phyloP scores from a whole-genome alignment of 2,329 filamentous ascomycete species.

The Trichophaea hybrida region DNA sequence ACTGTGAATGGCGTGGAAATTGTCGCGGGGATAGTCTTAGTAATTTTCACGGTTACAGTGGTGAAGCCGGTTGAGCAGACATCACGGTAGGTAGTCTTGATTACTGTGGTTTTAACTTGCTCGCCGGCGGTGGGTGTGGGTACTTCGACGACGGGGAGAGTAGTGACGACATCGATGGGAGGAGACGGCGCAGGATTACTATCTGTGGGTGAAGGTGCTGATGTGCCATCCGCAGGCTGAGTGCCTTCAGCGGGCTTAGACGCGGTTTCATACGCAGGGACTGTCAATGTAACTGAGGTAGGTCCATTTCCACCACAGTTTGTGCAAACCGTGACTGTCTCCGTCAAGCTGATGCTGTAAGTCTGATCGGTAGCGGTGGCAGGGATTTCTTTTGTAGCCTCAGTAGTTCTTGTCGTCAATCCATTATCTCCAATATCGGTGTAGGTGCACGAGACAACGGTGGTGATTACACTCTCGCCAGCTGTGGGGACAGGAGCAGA shows the following conservation, averaged over 20 bases:
- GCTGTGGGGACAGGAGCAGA: neutral
- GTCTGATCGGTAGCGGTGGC: neutral
- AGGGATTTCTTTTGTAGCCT: conserved; percentile 3
- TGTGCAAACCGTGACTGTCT: neutral
- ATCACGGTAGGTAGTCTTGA: conserved; percentile 1
- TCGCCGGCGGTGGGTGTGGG: neutral
- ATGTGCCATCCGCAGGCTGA: neutral
- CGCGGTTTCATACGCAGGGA: neutral
- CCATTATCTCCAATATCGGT: neutral
- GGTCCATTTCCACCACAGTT: neutral
- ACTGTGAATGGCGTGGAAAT: neutral
- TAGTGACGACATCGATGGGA: neutral
- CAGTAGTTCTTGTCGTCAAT: conserved; percentile 19
- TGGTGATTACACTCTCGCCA: conserved; percentile 1
- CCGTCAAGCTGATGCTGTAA: neutral
- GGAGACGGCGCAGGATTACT: neutral
- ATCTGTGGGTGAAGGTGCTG: neutral
- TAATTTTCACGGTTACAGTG: neutral
- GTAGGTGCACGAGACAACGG: neutral
- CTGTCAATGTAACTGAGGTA: neutral
- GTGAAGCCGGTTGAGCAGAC: conserved; percentile 5
- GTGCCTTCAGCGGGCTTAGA: neutral
- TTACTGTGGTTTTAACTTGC: neutral
- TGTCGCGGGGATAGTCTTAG: neutral
- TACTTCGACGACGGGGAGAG: neutral